Base-by-base conservation (phyloP, 169 alveolate species). In the Eimeria brunetti region DNA sequence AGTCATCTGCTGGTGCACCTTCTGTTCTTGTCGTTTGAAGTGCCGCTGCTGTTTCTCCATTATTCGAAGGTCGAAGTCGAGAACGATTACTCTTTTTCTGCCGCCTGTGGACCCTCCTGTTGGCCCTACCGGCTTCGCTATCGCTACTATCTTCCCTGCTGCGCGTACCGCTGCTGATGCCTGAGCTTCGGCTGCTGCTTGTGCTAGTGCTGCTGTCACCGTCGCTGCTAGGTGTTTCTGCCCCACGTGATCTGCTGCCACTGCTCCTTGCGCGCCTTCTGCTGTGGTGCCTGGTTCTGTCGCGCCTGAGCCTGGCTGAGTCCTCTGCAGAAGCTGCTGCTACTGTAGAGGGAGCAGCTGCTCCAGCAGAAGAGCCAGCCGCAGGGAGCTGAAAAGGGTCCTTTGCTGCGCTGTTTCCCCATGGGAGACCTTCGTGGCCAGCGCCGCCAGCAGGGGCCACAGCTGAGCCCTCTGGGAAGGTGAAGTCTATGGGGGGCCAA, bases 91-190 rank as follows among this genome's bases (percentile, higher is more conserved):
- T 62, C 67, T 67, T 58, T 38, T 53, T 27, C 5, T 1, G 56
- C n/a, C 80, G 92, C 62, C 80, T 85, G 92, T 30, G 44, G 64
- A 60, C 51, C 80, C 7, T 58, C 41, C 64, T 41, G 92, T 22
- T 73, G 46, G 46, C 30, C 24, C n/a, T 60, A 20, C 58, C 44
- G 81, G 36, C 60, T 46, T 62, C 80, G 80, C 92, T 60, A 4
- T 62, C 92, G 7, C 81, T 85, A 53, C 92, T 58, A 67, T 62
- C 81, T 73, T 60, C 80, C 64, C 92, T 83, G 75, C 89, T 83
- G 76, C 75, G 90, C 56, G 90, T 53, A 76, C 75, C 53, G 92
- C 81, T 85, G 92, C 92, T 58, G 46, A 22, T 64, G 92, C 81
- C 46, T 27, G 38, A 41, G 46, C 60, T 36, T 81, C 44, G 24